A percentile compares a stretch with the other conserved stretches of the same genome.
These are phyloP conservation scores for Aspergillaceae sp. DNA, from an alignment of 2,329 filamentous ascomycete genomes.

Conservation along the genomic window DNA sequence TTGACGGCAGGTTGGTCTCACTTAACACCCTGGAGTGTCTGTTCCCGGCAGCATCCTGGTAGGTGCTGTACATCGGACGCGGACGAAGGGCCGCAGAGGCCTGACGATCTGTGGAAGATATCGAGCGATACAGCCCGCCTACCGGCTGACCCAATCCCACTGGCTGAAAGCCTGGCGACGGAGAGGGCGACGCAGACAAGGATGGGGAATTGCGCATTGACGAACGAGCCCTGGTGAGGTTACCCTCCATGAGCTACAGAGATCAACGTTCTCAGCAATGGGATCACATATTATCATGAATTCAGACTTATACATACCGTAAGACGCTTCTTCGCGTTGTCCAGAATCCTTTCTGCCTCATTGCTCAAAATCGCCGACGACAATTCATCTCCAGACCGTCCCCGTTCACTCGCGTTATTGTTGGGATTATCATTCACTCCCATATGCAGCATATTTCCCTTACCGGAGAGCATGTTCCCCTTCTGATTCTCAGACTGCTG, in stretches of 20 bases:
- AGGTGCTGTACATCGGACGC: constrained; percentile 27
- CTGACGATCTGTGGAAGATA: constrained; percentile 31
- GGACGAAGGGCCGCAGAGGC: constrained; percentile 41
- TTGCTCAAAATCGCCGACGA: constrained; percentile 70
- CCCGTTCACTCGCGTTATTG: constrained; percentile 8
- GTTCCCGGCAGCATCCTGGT: constrained; percentile 30
- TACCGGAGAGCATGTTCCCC: constrained; percentile 3
- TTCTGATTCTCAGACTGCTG: constrained; percentile 8
- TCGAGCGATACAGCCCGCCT: constrained; percentile 35
- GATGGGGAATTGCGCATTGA: constrained; percentile 49
- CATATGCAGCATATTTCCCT: constrained; percentile 2
- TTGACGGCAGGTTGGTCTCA: constrained; percentile 48
- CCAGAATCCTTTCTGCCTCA: constrained; percentile 80
- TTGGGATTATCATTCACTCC: constrained; percentile 2
- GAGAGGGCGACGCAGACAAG: constrained; percentile 41
- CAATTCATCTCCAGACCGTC: constrained; percentile 49
- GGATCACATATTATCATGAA: not conserved
- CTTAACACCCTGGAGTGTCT: constrained; percentile 55
- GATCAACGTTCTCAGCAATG: constrained; percentile 9
- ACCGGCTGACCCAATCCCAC: constrained; percentile 32
- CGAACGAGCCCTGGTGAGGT: constrained; percentile 68
- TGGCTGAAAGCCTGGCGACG: constrained; percentile 17
- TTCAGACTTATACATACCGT: constrained; percentile 52
- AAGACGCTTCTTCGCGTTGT: constrained; percentile 81
- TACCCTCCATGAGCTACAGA: constrained; percentile 80